Evolutionary conservation across 148 eudicot species (phyloP).

Genomic region (Rhododendron williamsianum): DNA sequence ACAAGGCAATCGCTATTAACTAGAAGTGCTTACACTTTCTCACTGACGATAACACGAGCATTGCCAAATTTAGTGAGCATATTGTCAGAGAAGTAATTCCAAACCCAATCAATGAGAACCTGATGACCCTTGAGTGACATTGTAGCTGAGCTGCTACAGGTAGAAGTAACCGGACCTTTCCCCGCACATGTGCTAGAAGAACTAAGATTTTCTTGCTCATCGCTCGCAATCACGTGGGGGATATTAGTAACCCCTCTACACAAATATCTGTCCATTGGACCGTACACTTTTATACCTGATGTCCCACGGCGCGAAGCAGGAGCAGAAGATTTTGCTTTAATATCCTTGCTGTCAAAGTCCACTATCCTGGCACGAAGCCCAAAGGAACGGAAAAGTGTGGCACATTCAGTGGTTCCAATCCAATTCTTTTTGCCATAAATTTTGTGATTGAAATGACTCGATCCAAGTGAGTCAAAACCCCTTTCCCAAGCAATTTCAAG

Average conservation of each 20-base stretch:
- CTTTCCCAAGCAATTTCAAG: constrained; percentile 89
- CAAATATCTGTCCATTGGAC: constrained; percentile 84
- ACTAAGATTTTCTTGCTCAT: constrained; percentile 8
- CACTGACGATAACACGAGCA: constrained; percentile 51
- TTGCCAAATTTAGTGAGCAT: constrained; percentile 26
- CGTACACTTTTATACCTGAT: constrained; percentile 21
- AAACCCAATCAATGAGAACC: constrained; percentile 78
- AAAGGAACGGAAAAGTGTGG: constrained; percentile 73
- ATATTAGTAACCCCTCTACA: constrained; percentile 22
- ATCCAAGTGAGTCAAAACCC: constrained; percentile 71
- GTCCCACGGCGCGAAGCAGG: background rate
- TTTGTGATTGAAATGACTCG: constrained; percentile 44
- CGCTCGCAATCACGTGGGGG: background rate
- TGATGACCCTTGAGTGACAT: constrained; percentile 44
- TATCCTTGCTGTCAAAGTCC: constrained; percentile 58
- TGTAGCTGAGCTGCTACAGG: constrained; percentile 12
- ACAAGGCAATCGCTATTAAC: background rate
- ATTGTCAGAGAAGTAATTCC: constrained; percentile 72
- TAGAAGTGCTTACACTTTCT: constrained; percentile 55
- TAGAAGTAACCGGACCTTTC: constrained; percentile 15
- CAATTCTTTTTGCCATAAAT: constrained; percentile 68
- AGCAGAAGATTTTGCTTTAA: constrained; percentile 7
- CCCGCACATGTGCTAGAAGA: background rate
- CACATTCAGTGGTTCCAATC: constrained; percentile 98
- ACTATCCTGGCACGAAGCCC: constrained; percentile 89